A percentile compares a stretch with the other conserved stretches of the same genome.
Conservation (phyloP, 768 basidiomycete species). For the Auricularia cornea region DNA sequence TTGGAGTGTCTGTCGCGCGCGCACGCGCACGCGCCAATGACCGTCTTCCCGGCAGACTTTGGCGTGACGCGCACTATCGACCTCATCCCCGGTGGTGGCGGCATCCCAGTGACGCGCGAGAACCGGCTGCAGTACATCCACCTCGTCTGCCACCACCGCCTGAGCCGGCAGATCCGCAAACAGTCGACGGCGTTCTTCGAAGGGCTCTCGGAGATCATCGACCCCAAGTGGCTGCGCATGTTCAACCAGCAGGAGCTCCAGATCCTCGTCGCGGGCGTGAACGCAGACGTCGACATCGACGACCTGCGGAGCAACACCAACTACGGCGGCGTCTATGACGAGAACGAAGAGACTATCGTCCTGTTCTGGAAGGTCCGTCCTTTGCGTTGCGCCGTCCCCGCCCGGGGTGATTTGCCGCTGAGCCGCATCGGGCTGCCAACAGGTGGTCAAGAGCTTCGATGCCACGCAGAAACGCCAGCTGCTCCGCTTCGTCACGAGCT, state of each 20-base stretch:
- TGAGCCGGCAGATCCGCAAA: conserved; percentile 79
- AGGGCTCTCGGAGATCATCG: conserved; percentile 87
- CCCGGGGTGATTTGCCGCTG: not conserved
- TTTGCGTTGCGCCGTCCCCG: conserved; percentile 24
- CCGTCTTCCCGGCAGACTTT: no score
- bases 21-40: no score
- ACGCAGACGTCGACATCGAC: conserved; percentile 74
- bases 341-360: conserved; percentile 59
- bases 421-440: not conserved
- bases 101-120: conserved; percentile 77
- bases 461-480: conserved; percentile 72
- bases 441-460: conserved; percentile 73
- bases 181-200: conserved; percentile 87
- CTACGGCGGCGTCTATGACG: conserved; percentile 74
- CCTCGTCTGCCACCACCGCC: conserved; percentile 77
- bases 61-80: conserved; percentile 69
- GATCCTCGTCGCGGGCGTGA: conserved; percentile 82
- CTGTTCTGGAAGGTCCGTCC: conserved; percentile 66
- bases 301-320: conserved; percentile 71
- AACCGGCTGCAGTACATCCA: conserved; percentile 88
- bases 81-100: conserved; percentile 72
- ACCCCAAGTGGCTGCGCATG: conserved; percentile 87
- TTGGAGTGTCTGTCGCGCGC: not conserved
- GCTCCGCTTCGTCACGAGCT: conserved; percentile 88
- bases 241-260: conserved; percentile 97